Conservation (phyloP, 768 basidiomycete species). For the Clitopilus passeckerianus region DNA sequence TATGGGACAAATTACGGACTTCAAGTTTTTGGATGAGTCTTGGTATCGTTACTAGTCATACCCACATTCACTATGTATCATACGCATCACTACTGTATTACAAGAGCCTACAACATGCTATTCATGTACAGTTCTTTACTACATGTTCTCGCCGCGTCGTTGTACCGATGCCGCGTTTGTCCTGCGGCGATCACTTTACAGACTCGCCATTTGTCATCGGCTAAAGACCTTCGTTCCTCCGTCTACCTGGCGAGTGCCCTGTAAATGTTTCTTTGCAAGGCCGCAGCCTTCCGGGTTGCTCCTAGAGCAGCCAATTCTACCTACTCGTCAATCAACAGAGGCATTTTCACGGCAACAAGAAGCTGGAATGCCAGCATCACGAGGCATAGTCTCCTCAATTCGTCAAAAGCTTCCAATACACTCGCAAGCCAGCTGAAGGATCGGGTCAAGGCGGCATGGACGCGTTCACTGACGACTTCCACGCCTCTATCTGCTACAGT, state of each 20-base stretch:
- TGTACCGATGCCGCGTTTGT: no score
- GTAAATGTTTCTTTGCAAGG: not conserved
- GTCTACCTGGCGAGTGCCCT: not conserved
- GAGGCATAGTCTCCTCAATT: not conserved
- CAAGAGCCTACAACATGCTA: no score
- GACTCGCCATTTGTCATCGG: not conserved
- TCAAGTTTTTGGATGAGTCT: no score
- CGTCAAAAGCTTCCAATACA: not conserved
- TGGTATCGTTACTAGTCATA: no score
- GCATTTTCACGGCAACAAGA: not conserved
- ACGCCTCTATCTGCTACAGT: conserved; percentile 3
- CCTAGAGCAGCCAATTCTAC: not conserved
- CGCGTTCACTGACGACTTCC: conserved; percentile 3
- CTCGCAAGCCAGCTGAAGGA: not conserved
- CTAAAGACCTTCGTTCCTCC: not conserved
- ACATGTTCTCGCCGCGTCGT: no score
- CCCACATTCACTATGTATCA: no score
- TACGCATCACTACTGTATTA: no score
- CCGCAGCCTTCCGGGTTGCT: not conserved
- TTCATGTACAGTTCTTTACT: no score
- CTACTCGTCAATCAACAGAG: not conserved
- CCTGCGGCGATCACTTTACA: no score
- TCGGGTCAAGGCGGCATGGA: not conserved
- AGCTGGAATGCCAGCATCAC: not conserved
- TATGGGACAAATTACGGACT: no score